phyloP scores from a whole-genome alignment of 805 yeast genomes.

The Limtongia smithiae region DNA sequence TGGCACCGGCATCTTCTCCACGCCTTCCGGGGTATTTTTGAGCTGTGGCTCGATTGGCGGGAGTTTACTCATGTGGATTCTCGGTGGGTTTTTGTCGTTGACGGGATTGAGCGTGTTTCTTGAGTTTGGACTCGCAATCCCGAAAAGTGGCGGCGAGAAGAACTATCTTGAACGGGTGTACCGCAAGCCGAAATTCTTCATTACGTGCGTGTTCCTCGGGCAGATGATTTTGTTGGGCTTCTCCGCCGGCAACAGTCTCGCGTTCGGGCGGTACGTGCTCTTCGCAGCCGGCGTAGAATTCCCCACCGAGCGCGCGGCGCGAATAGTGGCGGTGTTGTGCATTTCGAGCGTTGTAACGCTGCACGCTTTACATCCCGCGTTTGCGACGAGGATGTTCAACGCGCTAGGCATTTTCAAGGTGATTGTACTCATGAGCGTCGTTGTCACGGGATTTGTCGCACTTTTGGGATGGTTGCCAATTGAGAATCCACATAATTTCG shows the following conservation, averaged over 20 bases:
- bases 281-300: constrained; percentile 42
- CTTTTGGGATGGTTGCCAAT: constrained; percentile 38
- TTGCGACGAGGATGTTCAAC: constrained; percentile 52
- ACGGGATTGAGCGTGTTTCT: constrained; percentile 55
- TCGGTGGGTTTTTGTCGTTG: constrained; percentile 60
- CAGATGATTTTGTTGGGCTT: constrained; percentile 57
- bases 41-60: constrained; percentile 59
- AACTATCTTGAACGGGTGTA: constrained; percentile 60
- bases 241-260: constrained; percentile 61
- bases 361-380: constrained; percentile 49
- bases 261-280: constrained; percentile 59
- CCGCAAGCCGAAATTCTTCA: constrained; percentile 51
- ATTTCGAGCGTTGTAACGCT: constrained; percentile 47
- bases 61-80: constrained; percentile 53
- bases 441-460: constrained; percentile 47
- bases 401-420: constrained; percentile 54
- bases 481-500: constrained; percentile 39
- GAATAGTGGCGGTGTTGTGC: constrained; percentile 49
- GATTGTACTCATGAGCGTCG: constrained; percentile 48
- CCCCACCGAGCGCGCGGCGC: constrained; percentile 40
- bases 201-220: constrained; percentile 49
- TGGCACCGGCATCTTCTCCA: constrained; percentile 71
- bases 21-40: constrained; percentile 59
- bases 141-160: constrained; percentile 66
- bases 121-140: constrained; percentile 63